These are phyloP conservation scores for Backusella tarrabulga DNA, from an alignment of 192 early-diverging fungal genomes.

Conservation along the genomic window DNA sequence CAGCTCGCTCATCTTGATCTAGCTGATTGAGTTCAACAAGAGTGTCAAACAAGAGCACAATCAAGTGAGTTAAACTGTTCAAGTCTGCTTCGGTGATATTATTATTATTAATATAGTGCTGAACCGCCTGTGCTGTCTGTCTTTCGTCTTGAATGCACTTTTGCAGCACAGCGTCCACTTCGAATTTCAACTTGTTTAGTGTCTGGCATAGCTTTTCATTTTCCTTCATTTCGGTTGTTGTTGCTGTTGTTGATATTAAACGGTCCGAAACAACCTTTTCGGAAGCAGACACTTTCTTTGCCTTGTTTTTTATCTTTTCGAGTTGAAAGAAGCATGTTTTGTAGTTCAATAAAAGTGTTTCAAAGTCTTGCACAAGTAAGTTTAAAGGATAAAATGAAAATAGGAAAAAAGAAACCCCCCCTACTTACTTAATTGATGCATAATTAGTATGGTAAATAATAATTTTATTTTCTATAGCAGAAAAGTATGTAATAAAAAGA, in stretches of 20 bases:
- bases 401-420: neutral
- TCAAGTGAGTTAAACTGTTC: neutral
- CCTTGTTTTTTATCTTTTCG: neutral
- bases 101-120: neutral
- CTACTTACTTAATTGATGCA: slow-evolving; percentile 2
- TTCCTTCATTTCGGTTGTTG: neutral
- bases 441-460: neutral
- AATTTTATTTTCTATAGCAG: neutral
- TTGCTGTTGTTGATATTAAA: neutral
- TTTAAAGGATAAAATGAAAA: neutral
- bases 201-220: neutral
- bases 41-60: neutral
- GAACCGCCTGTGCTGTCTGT: neutral
- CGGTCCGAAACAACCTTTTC: neutral
- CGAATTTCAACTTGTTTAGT: slow-evolving; percentile 3
- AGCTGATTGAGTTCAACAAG: neutral
- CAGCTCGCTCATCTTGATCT: neutral
- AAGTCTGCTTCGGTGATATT: neutral
- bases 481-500: neutral
- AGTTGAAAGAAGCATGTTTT: slow-evolving; percentile 1
- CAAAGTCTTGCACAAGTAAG: neutral
- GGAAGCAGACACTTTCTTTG: neutral
- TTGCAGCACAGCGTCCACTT: neutral
- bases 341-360: slow-evolving; percentile 1
- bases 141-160: neutral